phyloP scores from a whole-genome alignment of 768 basidiomycete genomes.

The Agrocybe pediades region DNA sequence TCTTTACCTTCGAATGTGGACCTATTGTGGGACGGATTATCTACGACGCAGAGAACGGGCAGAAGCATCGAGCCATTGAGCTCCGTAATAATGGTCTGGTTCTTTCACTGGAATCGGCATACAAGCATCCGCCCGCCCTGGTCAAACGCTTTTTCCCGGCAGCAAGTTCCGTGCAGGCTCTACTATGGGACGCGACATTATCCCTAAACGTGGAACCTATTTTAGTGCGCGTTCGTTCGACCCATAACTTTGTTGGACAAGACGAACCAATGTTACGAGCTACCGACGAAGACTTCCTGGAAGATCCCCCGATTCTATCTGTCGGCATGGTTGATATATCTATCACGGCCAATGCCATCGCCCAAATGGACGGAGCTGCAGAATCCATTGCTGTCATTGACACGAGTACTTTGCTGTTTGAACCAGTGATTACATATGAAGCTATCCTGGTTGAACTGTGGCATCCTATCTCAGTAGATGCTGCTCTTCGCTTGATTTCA shows the following conservation, averaged over 20 bases:
- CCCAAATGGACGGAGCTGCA: conserved; percentile 49
- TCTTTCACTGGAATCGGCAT: conserved; percentile 43
- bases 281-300: conserved; percentile 39
- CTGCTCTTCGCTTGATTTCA: conserved; percentile 46
- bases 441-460: conserved; percentile 32
- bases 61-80: conserved; percentile 53
- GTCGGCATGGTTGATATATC: conserved; percentile 56
- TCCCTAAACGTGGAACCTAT: conserved; percentile 49
- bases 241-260: conserved; percentile 21
- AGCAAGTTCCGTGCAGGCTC: conserved; percentile 38
- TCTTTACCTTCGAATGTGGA: conserved; percentile 49
- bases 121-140: conserved; percentile 27
- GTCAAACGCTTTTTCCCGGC: conserved; percentile 25
- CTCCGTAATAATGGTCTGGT: conserved; percentile 56
- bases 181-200: conserved; percentile 46
- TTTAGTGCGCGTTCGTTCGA: conserved; percentile 53
- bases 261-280: conserved; percentile 26
- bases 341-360: conserved; percentile 47
- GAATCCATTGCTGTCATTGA: conserved; percentile 35
- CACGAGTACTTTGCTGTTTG: conserved; percentile 19
- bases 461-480: conserved; percentile 32
- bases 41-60: conserved; percentile 41
- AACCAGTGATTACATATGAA: conserved; percentile 22
- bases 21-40: conserved; percentile 52
- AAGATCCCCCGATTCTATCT: conserved; percentile 56